phyloP scores from a whole-genome alignment of 257 asterid genomes.

The Solanum gandarillasii region DNA sequence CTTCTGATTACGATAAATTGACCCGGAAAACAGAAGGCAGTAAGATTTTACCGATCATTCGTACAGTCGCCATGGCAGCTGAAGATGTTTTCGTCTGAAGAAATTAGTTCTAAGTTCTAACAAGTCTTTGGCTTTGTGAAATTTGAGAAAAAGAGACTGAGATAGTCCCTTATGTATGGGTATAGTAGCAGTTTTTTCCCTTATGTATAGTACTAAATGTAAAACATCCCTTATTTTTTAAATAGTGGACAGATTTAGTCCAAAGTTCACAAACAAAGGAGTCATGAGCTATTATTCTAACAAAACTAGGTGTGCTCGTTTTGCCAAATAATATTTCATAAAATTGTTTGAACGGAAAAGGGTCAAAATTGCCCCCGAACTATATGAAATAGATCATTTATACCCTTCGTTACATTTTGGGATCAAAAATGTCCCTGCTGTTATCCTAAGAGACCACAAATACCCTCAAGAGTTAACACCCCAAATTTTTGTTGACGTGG shows the following conservation, averaged over 20 bases:
- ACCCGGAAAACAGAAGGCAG: background rate
- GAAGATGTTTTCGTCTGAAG: background rate
- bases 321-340: background rate
- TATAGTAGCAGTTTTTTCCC: background rate
- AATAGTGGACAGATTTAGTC: background rate
- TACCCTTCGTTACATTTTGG: too few relatives aligned
- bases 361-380: too few relatives aligned
- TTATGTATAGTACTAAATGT: background rate
- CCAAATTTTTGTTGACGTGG: too few relatives aligned
- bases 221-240: background rate
- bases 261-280: background rate
- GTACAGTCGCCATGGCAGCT: constrained; percentile 53
- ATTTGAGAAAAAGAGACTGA: background rate
- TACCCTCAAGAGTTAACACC: too few relatives aligned
- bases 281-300: background rate
- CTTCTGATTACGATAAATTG: background rate
- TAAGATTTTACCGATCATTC: constrained; percentile 58
- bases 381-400: too few relatives aligned
- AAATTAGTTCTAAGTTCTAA: background rate
- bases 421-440: too few relatives aligned
- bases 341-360: too few relatives aligned
- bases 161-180: background rate
- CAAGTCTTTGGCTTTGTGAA: background rate
- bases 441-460: too few relatives aligned
- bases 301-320: background rate